phyloP scores from a whole-genome alignment of 352 stramenopile genomes.

The Aphanomyces astaci region DNA sequence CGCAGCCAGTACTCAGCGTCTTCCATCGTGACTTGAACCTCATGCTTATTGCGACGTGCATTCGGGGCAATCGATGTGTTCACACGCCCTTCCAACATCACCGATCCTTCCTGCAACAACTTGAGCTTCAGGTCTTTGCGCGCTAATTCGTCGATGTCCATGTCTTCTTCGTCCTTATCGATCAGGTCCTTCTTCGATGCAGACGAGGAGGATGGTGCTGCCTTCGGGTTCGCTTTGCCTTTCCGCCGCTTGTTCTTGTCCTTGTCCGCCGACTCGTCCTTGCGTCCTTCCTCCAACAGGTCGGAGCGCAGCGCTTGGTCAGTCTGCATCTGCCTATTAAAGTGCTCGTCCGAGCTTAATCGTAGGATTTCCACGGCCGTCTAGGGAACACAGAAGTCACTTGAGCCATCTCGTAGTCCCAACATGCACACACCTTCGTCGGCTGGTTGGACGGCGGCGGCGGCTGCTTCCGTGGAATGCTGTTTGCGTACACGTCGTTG shows the following conservation, averaged over 20 bases:
- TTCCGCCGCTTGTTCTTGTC: slow-evolving; percentile 83
- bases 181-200: not conserved
- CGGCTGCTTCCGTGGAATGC: slow-evolving; percentile 34
- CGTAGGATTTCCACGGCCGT: slow-evolving; percentile 74
- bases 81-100: slow-evolving; percentile 66
- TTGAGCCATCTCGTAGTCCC: slow-evolving; percentile 20
- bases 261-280: slow-evolving; percentile 63
- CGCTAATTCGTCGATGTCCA: slow-evolving; percentile 77
- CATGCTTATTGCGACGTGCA: slow-evolving; percentile 30
- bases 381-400: slow-evolving; percentile 20
- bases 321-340: slow-evolving; percentile 50
- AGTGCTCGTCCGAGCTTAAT: slow-evolving; percentile 79
- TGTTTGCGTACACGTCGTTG: slow-evolving; percentile 41
- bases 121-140: slow-evolving; percentile 78
- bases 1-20: slow-evolving; percentile 76
- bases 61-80: slow-evolving; percentile 70
- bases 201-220: slow-evolving; percentile 31
- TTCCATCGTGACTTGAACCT: slow-evolving; percentile 75
- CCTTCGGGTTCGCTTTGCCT: slow-evolving; percentile 57
- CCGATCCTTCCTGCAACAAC: slow-evolving; percentile 55
- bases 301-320: slow-evolving; percentile 49
- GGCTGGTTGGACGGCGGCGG: not conserved
- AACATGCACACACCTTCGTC: slow-evolving; percentile 26
- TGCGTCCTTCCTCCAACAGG: slow-evolving; percentile 70
- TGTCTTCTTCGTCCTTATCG: slow-evolving; percentile 77